Percentiles rank a stretch among this genome's conserved stretches.
Conservation (phyloP, 176 grass and related monocot genomes). For the Phoenix roebelenii region DNA sequence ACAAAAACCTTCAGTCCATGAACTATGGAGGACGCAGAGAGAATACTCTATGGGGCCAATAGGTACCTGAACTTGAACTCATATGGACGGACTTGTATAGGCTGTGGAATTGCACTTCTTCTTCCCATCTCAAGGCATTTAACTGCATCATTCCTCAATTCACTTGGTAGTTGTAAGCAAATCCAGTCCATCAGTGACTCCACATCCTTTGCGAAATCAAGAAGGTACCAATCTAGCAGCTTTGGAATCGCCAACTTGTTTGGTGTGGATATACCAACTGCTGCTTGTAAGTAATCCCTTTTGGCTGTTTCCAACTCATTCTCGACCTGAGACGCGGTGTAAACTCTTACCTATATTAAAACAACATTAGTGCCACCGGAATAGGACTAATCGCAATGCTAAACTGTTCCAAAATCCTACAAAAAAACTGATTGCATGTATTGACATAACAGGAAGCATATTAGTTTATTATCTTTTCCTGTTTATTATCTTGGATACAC, state of each 20-base stretch:
- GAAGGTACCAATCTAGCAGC: constrained; percentile 80
- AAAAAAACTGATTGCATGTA: too few relatives aligned
- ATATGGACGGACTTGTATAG: constrained; percentile 61
- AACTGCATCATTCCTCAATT: constrained; percentile 38
- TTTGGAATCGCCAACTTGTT: constrained; percentile 70
- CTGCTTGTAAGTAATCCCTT: constrained; percentile 73
- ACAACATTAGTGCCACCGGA: background rate
- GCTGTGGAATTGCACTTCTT: constrained; percentile 8
- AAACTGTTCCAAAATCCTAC: too few relatives aligned
- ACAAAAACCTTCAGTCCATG: background rate
- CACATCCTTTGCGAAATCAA: constrained; percentile 86
- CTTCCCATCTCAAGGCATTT: constrained; percentile 35
- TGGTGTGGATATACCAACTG: constrained; percentile 46
- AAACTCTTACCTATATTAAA: constrained; percentile 59
- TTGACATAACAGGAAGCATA: too few relatives aligned
- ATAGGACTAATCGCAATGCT: too few relatives aligned
- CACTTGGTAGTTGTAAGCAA: constrained; percentile 68
- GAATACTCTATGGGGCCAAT: constrained; percentile 26
- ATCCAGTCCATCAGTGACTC: constrained; percentile 99
- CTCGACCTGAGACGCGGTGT: constrained; percentile 64
- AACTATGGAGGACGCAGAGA: background rate
- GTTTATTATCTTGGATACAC: too few relatives aligned
- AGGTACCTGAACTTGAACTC: constrained; percentile 97
- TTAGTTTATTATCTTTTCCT: too few relatives aligned
- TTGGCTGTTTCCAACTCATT: constrained; percentile 79